Evolutionary conservation across 2,329 filamentous ascomycete species (phyloP), one percentile per base, ranked within the genome.

Genomic region (Cladosporium sphaerospermum): DNA sequence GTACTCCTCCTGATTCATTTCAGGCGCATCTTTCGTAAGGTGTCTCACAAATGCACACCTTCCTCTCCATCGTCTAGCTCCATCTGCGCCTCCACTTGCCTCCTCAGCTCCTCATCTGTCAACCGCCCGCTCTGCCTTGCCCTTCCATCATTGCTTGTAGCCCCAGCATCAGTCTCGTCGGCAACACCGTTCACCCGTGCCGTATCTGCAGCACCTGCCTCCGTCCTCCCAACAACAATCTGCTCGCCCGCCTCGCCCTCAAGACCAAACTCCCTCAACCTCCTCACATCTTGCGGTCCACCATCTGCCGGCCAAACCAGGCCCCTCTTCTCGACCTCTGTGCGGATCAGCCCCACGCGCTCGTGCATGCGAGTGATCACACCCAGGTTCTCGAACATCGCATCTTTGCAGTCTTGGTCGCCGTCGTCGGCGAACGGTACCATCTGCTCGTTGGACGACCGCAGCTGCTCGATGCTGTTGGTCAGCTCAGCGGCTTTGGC

Each of bases 401-500:
- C 87, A 54, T 89, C 85, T 59, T 81, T 72, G 73, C 87, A 91
- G 67, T 88, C 86, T 23, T 57, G 55, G 51, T 91, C 87, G 13
- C 83, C 77, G 19, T 74, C 71, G 44, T 82, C 77, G 53, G 85
- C 84, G 61, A 81, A 89, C 33, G 85, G 85, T 52, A 78, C 75
- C 54, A 90, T 82, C 67, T 90, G 82, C 58, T 79, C 78, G 72
- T 90, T 91, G 58, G 83, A 87, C 68, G 83, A 83, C 63, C 84
- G 79, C 23, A 91, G 82, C 69, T 91, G 86, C 19, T 79, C 77
- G 65, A 90, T 84, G 61, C 78, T 82, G 77, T 89, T 90, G 67
- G 81, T 82, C 57, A 91, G 77, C 69, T 91, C 88, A 65, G 86
- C 80, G 55, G 85, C 80, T 71, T 90, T 90, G 69, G 86, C 77